Conservation (phyloP, 306 rosid species). For the Carpinus viminea region DNA sequence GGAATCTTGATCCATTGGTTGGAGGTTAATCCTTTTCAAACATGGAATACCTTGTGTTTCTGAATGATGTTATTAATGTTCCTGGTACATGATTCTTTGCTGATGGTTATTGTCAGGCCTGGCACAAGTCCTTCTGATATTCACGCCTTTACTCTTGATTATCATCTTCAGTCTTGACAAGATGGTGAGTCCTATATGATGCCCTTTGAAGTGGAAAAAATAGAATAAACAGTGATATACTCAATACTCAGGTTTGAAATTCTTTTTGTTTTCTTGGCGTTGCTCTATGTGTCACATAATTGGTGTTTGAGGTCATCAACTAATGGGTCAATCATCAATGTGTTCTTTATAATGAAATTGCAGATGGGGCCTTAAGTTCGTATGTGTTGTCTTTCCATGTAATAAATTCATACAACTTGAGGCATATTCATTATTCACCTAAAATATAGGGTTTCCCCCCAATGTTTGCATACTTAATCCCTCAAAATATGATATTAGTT, state of each 20-base stretch:
- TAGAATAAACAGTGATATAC: neutral
- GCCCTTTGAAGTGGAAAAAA: constrained; percentile 1
- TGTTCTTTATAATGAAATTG: neutral
- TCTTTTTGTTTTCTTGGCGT: neutral
- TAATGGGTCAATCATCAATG: neutral
- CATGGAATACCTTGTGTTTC: neutral
- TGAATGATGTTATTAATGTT: constrained; percentile 10
- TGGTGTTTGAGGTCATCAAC: neutral
- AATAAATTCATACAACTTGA: neutral
- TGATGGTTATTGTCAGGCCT: constrained; percentile 61
- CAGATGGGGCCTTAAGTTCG: neutral
- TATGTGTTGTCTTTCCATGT: neutral
- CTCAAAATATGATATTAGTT: too few species aligned
- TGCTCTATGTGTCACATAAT: neutral
- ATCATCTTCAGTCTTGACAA: constrained; percentile 67
- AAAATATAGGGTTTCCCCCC: too few species aligned
- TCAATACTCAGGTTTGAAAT: neutral
- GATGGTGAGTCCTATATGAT: constrained; percentile 41
- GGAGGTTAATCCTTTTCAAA: neutral
- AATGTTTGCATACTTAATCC: too few species aligned
- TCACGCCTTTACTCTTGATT: constrained; percentile 76
- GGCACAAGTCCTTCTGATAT: constrained; percentile 97
- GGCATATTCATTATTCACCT: neutral
- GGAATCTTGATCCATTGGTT: too few species aligned
- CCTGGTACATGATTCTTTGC: constrained; percentile 29